These are phyloP conservation scores for Boletus vinaceobasis DNA, from an alignment of 768 basidiomycete genomes.

Conservation along the genomic window DNA sequence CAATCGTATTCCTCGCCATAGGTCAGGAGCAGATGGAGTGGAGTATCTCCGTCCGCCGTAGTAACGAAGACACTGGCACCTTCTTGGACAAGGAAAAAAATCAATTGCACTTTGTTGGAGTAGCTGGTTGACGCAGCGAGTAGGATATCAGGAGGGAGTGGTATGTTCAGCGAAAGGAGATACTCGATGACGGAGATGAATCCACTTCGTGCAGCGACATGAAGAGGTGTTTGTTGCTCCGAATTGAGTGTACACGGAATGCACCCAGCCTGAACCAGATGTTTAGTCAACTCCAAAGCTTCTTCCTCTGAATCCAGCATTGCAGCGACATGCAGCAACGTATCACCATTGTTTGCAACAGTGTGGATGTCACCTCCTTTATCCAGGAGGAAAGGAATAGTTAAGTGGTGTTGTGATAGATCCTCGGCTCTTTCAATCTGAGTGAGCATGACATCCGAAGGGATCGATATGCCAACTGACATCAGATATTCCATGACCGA, in stretches of 20 bases:
- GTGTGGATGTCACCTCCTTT: not conserved
- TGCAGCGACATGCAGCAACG: not conserved
- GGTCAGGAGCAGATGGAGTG: not conserved
- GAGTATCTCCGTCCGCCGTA: not conserved
- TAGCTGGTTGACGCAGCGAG: not conserved
- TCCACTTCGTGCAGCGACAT: not conserved
- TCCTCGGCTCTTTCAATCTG: not conserved
- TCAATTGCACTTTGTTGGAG: fast-evolving
- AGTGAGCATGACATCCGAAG: not conserved
- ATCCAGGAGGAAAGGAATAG: not conserved
- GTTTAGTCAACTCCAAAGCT: not conserved
- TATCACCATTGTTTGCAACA: not conserved
- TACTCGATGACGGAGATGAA: not conserved
- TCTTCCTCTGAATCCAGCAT: too few species aligned
- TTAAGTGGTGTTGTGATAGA: too few species aligned
- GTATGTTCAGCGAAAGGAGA: not conserved
- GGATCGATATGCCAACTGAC: not conserved
- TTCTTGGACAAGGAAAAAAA: not conserved
- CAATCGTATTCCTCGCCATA: not conserved
- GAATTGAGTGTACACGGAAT: not conserved
- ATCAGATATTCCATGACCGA: not conserved
- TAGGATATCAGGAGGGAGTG: not conserved
- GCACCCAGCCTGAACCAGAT: not conserved
- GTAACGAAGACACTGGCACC: not conserved
- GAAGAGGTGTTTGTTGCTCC: not conserved